Evolutionary conservation across 2,329 filamentous ascomycete species (phyloP).

Genomic region (Penicillium sp.): DNA sequence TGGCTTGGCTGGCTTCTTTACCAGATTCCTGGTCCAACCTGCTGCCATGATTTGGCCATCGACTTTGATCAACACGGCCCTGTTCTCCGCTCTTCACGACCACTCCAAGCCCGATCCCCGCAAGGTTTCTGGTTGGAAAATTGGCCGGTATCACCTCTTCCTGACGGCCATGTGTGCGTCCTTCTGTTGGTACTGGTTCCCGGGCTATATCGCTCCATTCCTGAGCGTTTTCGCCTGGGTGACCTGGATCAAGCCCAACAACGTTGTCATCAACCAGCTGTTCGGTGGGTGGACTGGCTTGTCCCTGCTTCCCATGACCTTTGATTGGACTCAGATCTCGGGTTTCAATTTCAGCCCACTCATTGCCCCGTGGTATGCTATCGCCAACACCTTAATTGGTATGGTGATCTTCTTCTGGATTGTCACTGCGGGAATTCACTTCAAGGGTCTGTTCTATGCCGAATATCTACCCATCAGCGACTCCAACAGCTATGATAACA

Average conservation of each 20-base stretch:
- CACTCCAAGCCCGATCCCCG: conserved; percentile 58
- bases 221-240: conserved; percentile 72
- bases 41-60: conserved; percentile 77
- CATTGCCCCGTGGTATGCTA: conserved; percentile 74
- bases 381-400: conserved; percentile 72
- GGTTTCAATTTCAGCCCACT: conserved; percentile 71
- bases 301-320: conserved; percentile 41
- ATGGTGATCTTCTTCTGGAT: conserved; percentile 69
- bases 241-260: conserved; percentile 74
- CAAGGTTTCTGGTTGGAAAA: conserved; percentile 65
- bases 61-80: conserved; percentile 67
- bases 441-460: conserved; percentile 67
- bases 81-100: conserved; percentile 77
- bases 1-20: conserved; percentile 70
- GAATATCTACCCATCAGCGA: conserved; percentile 72
- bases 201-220: conserved; percentile 70
- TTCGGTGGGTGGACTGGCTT: conserved; percentile 26
- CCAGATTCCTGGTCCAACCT: conserved; percentile 60
- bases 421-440: conserved; percentile 65
- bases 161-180: conserved; percentile 60
- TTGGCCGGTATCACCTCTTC: conserved; percentile 70
- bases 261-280: conserved; percentile 67
- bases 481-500: conserved; percentile 73
- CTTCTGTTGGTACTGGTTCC: conserved; percentile 71
- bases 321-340: conserved; percentile 76